phyloP scores from a whole-genome alignment of 352 stramenopile genomes.

The Pythium sukuiense region DNA sequence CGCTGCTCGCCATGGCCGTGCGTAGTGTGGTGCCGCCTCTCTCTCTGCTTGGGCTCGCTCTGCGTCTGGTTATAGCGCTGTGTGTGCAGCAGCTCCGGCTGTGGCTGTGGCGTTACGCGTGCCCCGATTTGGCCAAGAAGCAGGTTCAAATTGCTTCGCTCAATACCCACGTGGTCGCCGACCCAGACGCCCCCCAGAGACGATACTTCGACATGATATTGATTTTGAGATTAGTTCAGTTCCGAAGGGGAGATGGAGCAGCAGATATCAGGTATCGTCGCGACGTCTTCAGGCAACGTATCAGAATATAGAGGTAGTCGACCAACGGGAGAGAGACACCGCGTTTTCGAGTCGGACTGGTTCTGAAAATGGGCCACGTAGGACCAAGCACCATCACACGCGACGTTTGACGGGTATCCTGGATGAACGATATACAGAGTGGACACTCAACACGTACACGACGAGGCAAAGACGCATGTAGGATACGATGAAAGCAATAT shows the following conservation, averaged over 20 bases:
- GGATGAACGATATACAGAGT: background rate
- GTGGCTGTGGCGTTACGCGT: constrained; percentile 2
- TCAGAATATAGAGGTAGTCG: constrained; percentile 19
- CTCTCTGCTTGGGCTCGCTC: background rate
- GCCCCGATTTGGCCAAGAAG: background rate
- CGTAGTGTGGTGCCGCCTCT: background rate
- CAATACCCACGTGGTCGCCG: background rate
- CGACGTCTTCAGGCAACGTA: background rate
- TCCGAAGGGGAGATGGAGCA: constrained; percentile 3
- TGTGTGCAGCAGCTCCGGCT: background rate
- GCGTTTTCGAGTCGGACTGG: constrained; percentile 5
- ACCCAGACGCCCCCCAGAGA: constrained; percentile 6
- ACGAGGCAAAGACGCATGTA: background rate
- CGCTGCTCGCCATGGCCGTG: constrained; percentile 28
- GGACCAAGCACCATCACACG: background rate
- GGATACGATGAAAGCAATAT: constrained; percentile 14
- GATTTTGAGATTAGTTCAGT: constrained; percentile 15
- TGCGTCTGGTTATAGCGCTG: background rate
- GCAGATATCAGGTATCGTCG: background rate
- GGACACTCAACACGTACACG: too few species aligned
- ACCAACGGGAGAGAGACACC: background rate
- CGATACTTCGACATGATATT: background rate
- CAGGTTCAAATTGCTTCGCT: background rate
- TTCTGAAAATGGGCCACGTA: constrained; percentile 3
- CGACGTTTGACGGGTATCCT: too few species aligned